phyloP scores from a whole-genome alignment of 2,329 filamentous ascomycete species.

The Ceratocystis colombiana region DNA sequence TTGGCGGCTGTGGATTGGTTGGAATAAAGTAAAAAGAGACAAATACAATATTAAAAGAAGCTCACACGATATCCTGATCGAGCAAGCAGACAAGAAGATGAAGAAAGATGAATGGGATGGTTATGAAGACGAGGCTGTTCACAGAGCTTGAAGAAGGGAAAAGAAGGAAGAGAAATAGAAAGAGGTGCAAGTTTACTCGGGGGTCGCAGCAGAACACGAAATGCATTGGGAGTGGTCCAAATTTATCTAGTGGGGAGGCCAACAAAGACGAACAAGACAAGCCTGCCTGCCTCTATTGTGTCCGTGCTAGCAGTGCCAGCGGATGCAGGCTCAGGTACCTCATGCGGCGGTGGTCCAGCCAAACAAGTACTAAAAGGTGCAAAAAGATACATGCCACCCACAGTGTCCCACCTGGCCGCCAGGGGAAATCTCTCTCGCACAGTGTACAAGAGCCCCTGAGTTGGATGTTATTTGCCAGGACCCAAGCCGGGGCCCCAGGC shows the following conservation, averaged over 20 bases:
- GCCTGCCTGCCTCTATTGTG: constrained; percentile 8
- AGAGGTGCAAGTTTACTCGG: constrained; percentile 24
- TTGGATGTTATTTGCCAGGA: constrained; percentile 16
- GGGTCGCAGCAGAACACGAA: constrained; percentile 25
- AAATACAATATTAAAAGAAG: constrained; percentile 26
- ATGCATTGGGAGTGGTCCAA: constrained; percentile 26
- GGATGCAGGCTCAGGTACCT: constrained; percentile 25
- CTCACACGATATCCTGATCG: constrained; percentile 28
- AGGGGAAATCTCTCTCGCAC: constrained; percentile 24
- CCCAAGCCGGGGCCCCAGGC: constrained; percentile 9
- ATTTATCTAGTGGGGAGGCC: constrained; percentile 27
- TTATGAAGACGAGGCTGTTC: constrained; percentile 26
- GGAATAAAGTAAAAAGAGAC: constrained; percentile 26
- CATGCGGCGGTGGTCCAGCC: constrained; percentile 15
- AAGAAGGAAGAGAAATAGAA: constrained; percentile 24
- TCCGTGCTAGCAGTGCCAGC: constrained; percentile 22
- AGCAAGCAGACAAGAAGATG: constrained; percentile 26
- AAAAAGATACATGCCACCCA: constrained; percentile 22
- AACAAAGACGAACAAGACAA: constrained; percentile 22
- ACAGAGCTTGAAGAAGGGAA: constrained; percentile 25
- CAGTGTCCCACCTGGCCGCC: constrained; percentile 19
- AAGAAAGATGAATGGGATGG: constrained; percentile 23
- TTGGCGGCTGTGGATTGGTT: constrained; percentile 34
- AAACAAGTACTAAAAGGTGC: background rate
- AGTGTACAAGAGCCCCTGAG: constrained; percentile 25